phyloP scores from a whole-genome alignment of 352 stramenopile species.

The Globisporangium canariense region DNA sequence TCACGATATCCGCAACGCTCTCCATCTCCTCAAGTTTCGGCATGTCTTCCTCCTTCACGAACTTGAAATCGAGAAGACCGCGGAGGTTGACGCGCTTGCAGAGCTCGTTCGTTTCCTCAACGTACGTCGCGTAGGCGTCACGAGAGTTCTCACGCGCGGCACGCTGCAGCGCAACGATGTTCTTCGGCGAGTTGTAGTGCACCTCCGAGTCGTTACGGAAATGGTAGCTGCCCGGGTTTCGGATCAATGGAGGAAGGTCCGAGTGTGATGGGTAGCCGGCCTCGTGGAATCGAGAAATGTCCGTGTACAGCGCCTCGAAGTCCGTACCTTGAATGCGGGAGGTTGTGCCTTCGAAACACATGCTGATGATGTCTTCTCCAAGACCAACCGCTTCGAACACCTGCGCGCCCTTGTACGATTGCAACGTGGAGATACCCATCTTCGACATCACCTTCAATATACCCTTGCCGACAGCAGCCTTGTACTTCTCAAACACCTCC shows the following conservation, averaged over 20 bases:
- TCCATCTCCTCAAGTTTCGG: constrained; percentile 92
- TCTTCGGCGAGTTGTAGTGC: constrained; percentile 95
- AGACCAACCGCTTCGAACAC: constrained; percentile 96
- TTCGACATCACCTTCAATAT: constrained; percentile 89
- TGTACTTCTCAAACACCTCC: constrained; percentile 68
- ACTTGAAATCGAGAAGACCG: constrained; percentile 94
- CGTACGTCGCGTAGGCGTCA: constrained; percentile 92
- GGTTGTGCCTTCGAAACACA: constrained; percentile 85
- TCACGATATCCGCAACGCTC: constrained; percentile 91
- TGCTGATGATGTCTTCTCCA: constrained; percentile 89
- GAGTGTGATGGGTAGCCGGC: constrained; percentile 82
- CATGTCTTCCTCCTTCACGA: constrained; percentile 86
- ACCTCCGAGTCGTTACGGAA: constrained; percentile 93
- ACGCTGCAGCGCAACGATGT: constrained; percentile 94
- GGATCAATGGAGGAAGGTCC: constrained; percentile 82
- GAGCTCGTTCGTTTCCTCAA: constrained; percentile 86
- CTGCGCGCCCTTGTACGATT: constrained; percentile 95
- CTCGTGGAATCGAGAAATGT: constrained; percentile 92
- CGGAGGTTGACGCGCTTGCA: constrained; percentile 91
- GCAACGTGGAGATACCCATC: constrained; percentile 95
- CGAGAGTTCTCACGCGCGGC: constrained; percentile 91
- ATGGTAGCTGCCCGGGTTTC: constrained; percentile 95
- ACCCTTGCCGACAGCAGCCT: constrained; percentile 60
- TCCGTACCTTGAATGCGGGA: constrained; percentile 91
- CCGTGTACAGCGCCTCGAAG: constrained; percentile 94